Evolutionary conservation across 208 protist species (phyloP), one percentile per base, ranked within the genome.

Genomic region (Balamuthia mandrillaris): DNA sequence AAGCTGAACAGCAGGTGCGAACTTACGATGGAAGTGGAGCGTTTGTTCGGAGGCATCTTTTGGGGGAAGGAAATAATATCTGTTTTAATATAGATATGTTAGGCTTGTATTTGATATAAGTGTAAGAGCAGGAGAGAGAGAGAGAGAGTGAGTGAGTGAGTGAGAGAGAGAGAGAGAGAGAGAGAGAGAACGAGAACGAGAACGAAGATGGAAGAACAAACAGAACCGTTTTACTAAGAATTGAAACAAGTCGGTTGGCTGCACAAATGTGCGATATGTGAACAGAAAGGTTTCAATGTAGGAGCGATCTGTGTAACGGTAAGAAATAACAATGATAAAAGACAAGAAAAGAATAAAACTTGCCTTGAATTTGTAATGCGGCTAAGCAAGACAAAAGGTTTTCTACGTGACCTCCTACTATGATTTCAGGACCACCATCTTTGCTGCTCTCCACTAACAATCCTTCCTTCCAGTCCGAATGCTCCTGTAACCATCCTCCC

Each of bases 381-480:
- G 72, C 72, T 7, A 81, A 29, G 44, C 58, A 47, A 0, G 72
- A 81, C 51, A 81, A 45, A 31, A 81, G 51, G 6, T 47, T 27
- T 3, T 81, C 44, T 27, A 60, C 47, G 21, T 81, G 29, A 37
- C 72, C 72, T 3, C 72, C 72, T 0, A 81, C 31, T 12, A 81
- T 81, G 31, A 3, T n/a, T 37, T 81, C 72, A 18, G 52, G 52
- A 14, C 72, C 72, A 18, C 58, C 72, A 6, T 60, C 39, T 18
- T 45, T 1, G n/a, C 31, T n/a, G n/a, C n/a, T n/a, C n/a, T n/a
- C 72, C 10, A 81, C 31, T 35, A 29, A 27, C 33, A 81, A 37
- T 7, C 72, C 72, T 24, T 37, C 29, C 31, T 42, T 81, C 72
- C 72, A 81, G 72, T 81, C 72, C n/a, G n/a, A n/a, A n/a, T n/a